Conservation (phyloP, 306 rosid species). For the Quillaja saponaria region DNA sequence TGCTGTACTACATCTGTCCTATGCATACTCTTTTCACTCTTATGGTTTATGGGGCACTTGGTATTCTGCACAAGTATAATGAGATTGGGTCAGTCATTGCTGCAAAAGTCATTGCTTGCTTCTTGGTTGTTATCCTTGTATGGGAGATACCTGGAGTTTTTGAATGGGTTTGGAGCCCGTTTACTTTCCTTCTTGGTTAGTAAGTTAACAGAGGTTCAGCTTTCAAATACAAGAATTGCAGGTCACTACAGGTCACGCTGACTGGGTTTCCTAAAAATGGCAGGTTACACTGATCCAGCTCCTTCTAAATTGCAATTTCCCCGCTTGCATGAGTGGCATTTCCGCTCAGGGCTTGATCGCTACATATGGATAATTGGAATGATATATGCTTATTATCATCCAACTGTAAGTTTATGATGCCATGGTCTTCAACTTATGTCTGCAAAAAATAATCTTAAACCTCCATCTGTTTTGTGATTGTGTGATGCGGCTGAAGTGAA, state of each 20-base stretch:
- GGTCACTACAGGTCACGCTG: slow-evolving; percentile 32
- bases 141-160: slow-evolving; percentile 99
- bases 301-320: slow-evolving; percentile 60
- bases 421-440: slow-evolving; percentile 27
- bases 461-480: slow-evolving; percentile 6
- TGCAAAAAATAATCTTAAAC: too few relatives aligned
- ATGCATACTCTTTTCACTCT: slow-evolving; percentile 98
- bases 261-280: slow-evolving; percentile 30
- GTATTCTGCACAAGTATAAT: slow-evolving; percentile 76
- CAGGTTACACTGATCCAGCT: slow-evolving; percentile 77
- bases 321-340: slow-evolving; percentile 89
- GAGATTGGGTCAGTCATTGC: slow-evolving; percentile 77
- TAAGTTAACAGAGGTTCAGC: slow-evolving; percentile 30
- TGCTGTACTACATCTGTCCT: slow-evolving; percentile 94
- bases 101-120: slow-evolving; percentile 62
- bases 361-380: slow-evolving; percentile 97
- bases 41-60: slow-evolving; percentile 86
- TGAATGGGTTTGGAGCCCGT: slow-evolving; percentile 85
- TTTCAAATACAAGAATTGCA: slow-evolving; percentile 24
- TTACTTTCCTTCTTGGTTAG: slow-evolving; percentile 81
- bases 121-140: slow-evolving; percentile 72
- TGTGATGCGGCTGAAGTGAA: slow-evolving; percentile 23
- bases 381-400: slow-evolving; percentile 95
- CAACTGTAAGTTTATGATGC: slow-evolving; percentile 68
- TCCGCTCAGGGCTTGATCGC: slow-evolving; percentile 96